Conservation (phyloP, 345 rosid genomes). For the Lumnitzera racemosa region DNA sequence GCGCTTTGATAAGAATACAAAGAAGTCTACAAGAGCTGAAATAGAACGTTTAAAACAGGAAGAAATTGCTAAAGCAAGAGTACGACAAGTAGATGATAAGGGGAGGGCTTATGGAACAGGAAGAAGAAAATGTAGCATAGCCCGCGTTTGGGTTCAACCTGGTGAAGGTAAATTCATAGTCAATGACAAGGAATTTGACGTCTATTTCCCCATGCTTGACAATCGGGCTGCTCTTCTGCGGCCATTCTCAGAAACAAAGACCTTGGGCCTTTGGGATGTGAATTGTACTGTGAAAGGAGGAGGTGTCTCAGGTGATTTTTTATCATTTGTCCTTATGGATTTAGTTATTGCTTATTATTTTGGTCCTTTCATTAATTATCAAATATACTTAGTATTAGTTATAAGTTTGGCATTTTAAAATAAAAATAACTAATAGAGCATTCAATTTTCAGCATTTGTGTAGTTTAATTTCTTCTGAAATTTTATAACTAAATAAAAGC, state of each 20-base stretch:
- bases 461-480: no score
- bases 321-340: not conserved
- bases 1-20: conserved; percentile 60
- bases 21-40: conserved; percentile 65
- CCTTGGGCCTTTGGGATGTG: conserved; percentile 91
- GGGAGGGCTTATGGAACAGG: conserved; percentile 98
- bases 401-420: no score
- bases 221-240: conserved; percentile 92
- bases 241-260: conserved; percentile 92
- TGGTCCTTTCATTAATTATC: not conserved
- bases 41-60: conserved; percentile 87
- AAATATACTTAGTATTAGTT: no score
- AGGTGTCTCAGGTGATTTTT: conserved; percentile 65
- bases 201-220: conserved; percentile 89
- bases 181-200: conserved; percentile 82
- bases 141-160: conserved; percentile 91
- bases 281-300: conserved; percentile 90
- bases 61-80: conserved; percentile 76
- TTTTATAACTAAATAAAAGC: no score
- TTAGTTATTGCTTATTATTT: not conserved
- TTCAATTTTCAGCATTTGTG: no score
- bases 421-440: no score
- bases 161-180: conserved; percentile 73
- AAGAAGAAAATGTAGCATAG: conserved; percentile 87
- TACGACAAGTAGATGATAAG: conserved; percentile 74